Evolutionary conservation across 768 basidiomycete genomes (phyloP), one percentile per base, ranked within the genome.

Genomic region (Leccinum arenicola): DNA sequence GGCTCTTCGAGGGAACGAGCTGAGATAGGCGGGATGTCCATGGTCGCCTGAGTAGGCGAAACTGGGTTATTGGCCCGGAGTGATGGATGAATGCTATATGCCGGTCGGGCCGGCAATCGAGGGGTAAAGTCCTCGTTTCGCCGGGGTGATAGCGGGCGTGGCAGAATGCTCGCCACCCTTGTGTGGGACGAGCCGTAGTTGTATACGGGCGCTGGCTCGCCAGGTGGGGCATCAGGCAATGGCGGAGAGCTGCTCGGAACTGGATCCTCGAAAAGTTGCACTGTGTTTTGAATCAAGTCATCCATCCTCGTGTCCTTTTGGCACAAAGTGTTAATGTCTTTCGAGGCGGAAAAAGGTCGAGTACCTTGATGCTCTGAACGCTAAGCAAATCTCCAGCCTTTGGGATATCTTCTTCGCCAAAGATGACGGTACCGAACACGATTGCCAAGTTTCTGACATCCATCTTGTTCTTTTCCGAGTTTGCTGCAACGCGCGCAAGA

Each of bases 401-500:
- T 4, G 90, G 87, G 57, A 93, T 80, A 61, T 95, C 92, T 61
- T 97, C 94, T 72, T 95, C 93, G 6, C 94, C 94, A 64, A 97
- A 95, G 50, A 97, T 84, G 23, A 93, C 92, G 9, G 86, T 80
- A 19, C 89, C 89, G 75, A 96, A 95, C 4, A 95, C 87, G 50
- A 97, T 95, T 3, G 93, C 91, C 23, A 97, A 77, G 68, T 96
- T 97, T 78, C 88, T 93, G 3, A 87, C 79, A 66, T 94, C 95
- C 95, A 97, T 97, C 74, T 95, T 96, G 70, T 95, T 97, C 69
- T 82, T 86, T 27, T 87, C 85, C 21, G 80, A 78, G 36, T 78
- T 78, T 5, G 85, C 76, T 3, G 85, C 82, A 14, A 97, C 85
- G 14, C 87, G 82, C 3, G 87, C 77, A 17, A 97, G 82, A 71